Base-by-base conservation (phyloP, 1,139 yeast genomes). In the Pichia sp. region DNA sequence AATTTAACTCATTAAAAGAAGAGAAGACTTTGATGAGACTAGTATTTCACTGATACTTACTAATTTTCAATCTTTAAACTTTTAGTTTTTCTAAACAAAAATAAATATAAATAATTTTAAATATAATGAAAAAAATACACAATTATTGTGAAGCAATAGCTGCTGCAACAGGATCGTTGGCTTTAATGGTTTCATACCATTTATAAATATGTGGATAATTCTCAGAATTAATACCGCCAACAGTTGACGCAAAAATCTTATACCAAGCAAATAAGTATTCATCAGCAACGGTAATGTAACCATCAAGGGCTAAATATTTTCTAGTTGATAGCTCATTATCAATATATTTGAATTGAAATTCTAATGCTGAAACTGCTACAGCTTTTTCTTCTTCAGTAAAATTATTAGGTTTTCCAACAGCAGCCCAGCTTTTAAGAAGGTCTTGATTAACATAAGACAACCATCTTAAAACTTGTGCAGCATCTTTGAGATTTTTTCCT, bases 381-480 rank as follows among this genome's bases (percentile, higher is more conserved):
- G 36, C 31, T 27, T 47, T 47, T 11, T 45, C 48, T 28, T 45
- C 50, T 10, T 47, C 44, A 9, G 46, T 45, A 18, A 18, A 18
- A 18, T 18, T 18, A 18, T 6, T 46, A 40, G 11, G 45, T 10
- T 43, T 38, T 44, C 7, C 41, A n/a, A 9, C 39, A 5, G 26
- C n/a, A 34, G 18, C 40, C 11, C 30, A 34, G 6, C 52, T 42
- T 5, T 9, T 5, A 48, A 55, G 49, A 38, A 58, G 42, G 49
- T 63, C 66, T 30, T 56, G 48, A 56, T 59, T 62, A 47, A 59
- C 46, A 46, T 56, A 58, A 6, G 65, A 58, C 46, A 57, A 45
- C 66, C 66, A 63, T 51, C 56, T 61, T 52, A 56, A 49, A 48
- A 60, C 54, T 51, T 57, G 58, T 34, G 65, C 64, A 53, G 56